Base-by-base conservation (phyloP, 73 alveolate genomes). In the Paraurostyla sp. region DNA sequence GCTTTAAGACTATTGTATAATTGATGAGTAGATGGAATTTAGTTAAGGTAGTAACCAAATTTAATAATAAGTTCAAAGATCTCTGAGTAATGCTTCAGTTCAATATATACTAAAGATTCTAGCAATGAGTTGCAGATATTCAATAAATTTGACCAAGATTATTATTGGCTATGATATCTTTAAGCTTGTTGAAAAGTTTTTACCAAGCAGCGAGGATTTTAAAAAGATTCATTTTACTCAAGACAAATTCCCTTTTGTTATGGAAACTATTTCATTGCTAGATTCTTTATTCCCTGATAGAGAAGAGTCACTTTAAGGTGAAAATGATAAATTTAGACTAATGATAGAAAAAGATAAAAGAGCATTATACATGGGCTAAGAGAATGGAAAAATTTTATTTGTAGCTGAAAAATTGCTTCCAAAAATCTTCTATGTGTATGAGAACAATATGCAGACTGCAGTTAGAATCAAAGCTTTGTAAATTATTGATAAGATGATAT, bases 331-430 rank as follows among this genome's bases (percentile, higher is more conserved):
- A 52, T 50, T 85, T 16, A 50, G 83, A 78, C 45, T 22, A 4
- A 60, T 25, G 4, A 23, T 18, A 81, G 91, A 81, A 36, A 1
- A 78, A 36, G 80, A 22, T 0, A 49, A 54, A 41, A 54, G 30
- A 35, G 78, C 32, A 13, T 52, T 51, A 7, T 49, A 29, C 35
- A 7, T 49, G 4, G 7, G 6, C 52, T 9, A 15, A 22, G 89
- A 54, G n/a, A 59, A 78, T 20, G 22, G 52, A 27, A 42, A 65
- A 42, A 83, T 57, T 30, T 56, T 50, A 16, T 32, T 76, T 56
- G 40, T 88, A 1, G 92, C 91, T 3, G 91, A 92, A 51, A 76
- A 54, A 32, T 62, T 92, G 51, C 63, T 92, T 16, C 96, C 96
- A 52, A 75, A 51, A 33, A 41, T 92, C 15, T 59, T 58, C 76